Base-by-base conservation (phyloP, 306 rosid genomes). In the Abrus precatorius region DNA sequence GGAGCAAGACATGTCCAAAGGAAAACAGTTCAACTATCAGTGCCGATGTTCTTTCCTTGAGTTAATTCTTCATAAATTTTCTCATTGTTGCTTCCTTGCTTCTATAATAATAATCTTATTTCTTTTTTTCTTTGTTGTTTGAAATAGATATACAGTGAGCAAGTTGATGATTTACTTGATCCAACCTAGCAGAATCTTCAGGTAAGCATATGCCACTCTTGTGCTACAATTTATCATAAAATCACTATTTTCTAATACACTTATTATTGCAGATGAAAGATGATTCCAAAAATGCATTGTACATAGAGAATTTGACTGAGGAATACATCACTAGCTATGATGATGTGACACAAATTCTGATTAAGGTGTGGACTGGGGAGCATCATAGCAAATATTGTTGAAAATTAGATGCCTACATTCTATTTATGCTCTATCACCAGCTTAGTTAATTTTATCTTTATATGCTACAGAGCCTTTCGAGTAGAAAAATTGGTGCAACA, bases 1-100 rank as follows among this genome's bases (percentile, higher is more conserved):
- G 99, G 93, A 91, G 91, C 93, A 89, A 74, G 82, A 84, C 0
- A 84, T 80, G 69, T 86, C 91, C 33, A 90, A 91, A 50, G 97
- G 89, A 69, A 93, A 90, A 69, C 98, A 89, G 80, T 87, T 88
- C 63, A 95, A 91, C 61, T 89, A 88, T 83, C 99, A 95, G 80
- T 93, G 93, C 57, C 98, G 98, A 45, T 95, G 99, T 81, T 91
- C 94, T 82, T 95, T 95, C 77, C 86, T 95, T 41, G 99, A 95
- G 99, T 98, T 92, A 83, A 45, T 48, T 61, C 20, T 41, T 14
- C 45, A 69, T 69, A 13, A 40, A 27, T 41, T 52, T 48, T 36
- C 63, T 36, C 27, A 29, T 11, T 52, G 61, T 36, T 29, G 36
- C 52, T 83, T n/a, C 56, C 52, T 83, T 41, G 27, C n/a, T 69